A percentile compares a stretch with the other conserved stretches of the same genome.
These are phyloP conservation scores for Inonotus hispidus DNA, from an alignment of 1,284 basidiomycete genomes.

Conservation along the genomic window DNA sequence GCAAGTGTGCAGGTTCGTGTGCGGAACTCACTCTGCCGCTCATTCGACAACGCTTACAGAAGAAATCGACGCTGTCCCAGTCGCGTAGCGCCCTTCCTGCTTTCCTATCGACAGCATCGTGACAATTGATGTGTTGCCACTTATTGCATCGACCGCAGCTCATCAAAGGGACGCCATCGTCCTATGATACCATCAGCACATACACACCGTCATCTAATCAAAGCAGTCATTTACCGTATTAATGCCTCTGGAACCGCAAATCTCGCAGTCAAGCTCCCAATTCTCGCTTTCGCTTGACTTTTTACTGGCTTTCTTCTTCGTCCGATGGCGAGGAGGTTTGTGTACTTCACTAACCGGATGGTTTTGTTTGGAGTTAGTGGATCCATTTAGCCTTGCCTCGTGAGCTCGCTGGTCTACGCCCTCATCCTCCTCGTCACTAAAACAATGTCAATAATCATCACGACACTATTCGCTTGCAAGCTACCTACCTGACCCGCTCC, in stretches of 20 bases:
- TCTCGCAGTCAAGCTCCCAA: slow-evolving; percentile 83
- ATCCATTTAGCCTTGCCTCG: neutral
- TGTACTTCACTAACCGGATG: neutral
- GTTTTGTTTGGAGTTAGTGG: neutral
- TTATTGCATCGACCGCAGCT: slow-evolving; percentile 74
- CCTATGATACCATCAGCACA: slow-evolving; percentile 37
- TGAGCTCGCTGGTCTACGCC: too few relatives aligned
- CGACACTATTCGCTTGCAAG: neutral
- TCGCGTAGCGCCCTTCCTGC: slow-evolving; percentile 57
- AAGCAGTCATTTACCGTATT: slow-evolving; percentile 49
- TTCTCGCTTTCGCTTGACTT: slow-evolving; percentile 37
- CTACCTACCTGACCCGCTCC: slow-evolving; percentile 20
- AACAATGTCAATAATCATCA: neutral
- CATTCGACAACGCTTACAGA: slow-evolving; percentile 10
- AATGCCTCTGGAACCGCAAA: slow-evolving; percentile 64
- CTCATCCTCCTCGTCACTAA: neutral
- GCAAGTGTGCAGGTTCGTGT: neutral
- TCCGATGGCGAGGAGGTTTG: neutral
- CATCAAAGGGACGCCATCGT: slow-evolving; percentile 71
- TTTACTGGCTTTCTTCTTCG: neutral
- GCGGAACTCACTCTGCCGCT: neutral
- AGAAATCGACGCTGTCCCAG: slow-evolving; percentile 65
- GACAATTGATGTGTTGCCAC: slow-evolving; percentile 82
- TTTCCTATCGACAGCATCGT: slow-evolving; percentile 56
- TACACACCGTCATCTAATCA: slow-evolving; percentile 5